A percentile compares a stretch with the other conserved stretches of the same genome.
Conservation (phyloP, 1,139 yeast species). For the Candida anutae region DNA sequence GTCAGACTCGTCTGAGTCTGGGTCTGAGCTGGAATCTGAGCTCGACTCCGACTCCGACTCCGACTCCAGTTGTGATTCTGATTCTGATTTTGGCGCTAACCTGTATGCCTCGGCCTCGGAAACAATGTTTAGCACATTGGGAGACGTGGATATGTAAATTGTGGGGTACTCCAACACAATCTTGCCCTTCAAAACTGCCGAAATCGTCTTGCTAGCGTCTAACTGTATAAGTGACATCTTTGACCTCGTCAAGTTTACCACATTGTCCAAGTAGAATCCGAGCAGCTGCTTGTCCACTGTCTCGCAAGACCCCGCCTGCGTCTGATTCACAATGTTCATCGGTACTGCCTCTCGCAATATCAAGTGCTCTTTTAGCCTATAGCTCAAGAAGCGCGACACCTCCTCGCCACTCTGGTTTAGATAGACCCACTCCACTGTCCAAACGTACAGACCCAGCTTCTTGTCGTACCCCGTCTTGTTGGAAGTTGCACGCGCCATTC, state of each 20-base stretch:
- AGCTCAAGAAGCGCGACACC: constrained; percentile 31
- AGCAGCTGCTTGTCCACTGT: constrained; percentile 15
- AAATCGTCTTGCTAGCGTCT: constrained; percentile 17
- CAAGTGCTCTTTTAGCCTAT: constrained; percentile 35
- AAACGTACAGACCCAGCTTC: constrained; percentile 50
- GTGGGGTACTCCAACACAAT: constrained; percentile 78
- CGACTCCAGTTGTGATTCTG: constrained; percentile 9
- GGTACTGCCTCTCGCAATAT: constrained; percentile 34
- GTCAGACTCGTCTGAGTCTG: constrained; percentile 7
- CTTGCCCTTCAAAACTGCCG: constrained; percentile 43
- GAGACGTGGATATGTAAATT: constrained; percentile 34
- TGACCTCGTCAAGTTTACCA: constrained; percentile 9
- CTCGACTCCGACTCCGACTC: constrained; percentile 7
- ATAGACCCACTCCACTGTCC: constrained; percentile 76
- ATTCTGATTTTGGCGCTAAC: constrained; percentile 4
- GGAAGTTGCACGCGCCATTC: constrained; percentile 61
- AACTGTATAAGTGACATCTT: constrained; percentile 16
- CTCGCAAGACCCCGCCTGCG: too few species aligned
- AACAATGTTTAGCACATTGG: constrained; percentile 8
- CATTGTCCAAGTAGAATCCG: constrained; percentile 28
- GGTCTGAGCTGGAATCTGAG: constrained; percentile 11
- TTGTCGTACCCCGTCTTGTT: constrained; percentile 76
- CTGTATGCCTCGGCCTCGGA: constrained; percentile 15
- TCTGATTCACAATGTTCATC: constrained; percentile 17
- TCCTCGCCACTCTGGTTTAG: constrained; percentile 19